Percentiles rank a stretch among this genome's conserved stretches.
Evolutionary conservation across 768 basidiomycete genomes (phyloP).

Genomic region (Exidia glandulosa): DNA sequence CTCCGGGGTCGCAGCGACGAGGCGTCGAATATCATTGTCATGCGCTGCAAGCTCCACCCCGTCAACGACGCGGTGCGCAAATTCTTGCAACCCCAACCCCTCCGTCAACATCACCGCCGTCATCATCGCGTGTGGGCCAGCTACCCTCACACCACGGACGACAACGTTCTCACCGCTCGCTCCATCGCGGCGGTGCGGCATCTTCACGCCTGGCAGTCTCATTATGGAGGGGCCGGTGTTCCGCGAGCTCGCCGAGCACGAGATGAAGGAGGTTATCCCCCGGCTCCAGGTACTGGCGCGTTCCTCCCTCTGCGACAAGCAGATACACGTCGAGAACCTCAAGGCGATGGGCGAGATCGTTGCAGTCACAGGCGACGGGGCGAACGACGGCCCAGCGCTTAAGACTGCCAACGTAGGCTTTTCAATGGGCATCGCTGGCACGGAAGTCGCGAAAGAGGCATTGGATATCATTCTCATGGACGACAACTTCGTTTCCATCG

Average conservation of each 20-base stretch:
- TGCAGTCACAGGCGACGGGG: conserved; percentile 38
- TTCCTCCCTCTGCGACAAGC: conserved; percentile 47
- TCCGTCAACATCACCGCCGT: conserved; percentile 40
- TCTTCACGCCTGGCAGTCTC: conserved; percentile 84
- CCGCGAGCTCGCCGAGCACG: conserved; percentile 58
- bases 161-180: conserved; percentile 90
- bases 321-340: conserved; percentile 30
- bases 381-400: conserved; percentile 36
- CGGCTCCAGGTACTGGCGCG: conserved; percentile 93
- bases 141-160: no score
- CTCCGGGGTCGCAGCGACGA: no score
- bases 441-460: conserved; percentile 41
- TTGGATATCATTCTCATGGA: conserved; percentile 40
- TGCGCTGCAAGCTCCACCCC: conserved; percentile 32
- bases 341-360: conserved; percentile 32
- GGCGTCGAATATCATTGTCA: conserved; percentile 38
- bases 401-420: conserved; percentile 39
- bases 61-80: conserved; percentile 41
- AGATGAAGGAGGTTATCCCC: conserved; percentile 77
- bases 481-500: conserved; percentile 33
- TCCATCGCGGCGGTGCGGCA: conserved; percentile 96
- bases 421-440: conserved; percentile 31
- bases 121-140: conserved; percentile 35
- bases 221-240: conserved; percentile 98
- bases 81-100: conserved; percentile 32